phyloP scores from a whole-genome alignment of 768 basidiomycete species.

The Mrakia gelida region DNA sequence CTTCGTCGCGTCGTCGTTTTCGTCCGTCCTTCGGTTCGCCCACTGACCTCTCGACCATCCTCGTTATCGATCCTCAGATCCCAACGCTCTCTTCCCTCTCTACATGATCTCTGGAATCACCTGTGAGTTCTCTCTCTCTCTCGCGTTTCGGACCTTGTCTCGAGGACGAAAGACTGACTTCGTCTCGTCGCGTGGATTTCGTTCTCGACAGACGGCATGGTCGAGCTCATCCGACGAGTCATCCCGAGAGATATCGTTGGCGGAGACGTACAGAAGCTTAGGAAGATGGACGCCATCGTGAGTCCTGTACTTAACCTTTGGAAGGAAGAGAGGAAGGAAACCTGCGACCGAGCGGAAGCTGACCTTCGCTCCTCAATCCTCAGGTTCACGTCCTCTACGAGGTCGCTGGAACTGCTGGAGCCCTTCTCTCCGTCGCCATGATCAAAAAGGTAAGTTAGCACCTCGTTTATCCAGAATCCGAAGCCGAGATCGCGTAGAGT shows the following conservation, averaged over 20 bases:
- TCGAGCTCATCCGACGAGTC: conserved; percentile 41
- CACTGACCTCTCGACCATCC: not conserved
- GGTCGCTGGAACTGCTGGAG: conserved; percentile 38
- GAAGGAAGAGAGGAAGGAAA: no score
- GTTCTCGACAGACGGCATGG: conserved; percentile 35
- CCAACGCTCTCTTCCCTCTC: conserved; percentile 36
- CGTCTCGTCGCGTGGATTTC: no score
- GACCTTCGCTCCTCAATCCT: not conserved
- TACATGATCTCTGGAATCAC: conserved; percentile 38
- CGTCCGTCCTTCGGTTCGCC: no score
- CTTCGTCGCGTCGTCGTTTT: no score
- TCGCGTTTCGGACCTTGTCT: no score
- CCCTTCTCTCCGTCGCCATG: not conserved
- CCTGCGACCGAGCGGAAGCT: not conserved
- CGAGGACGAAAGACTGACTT: not conserved
- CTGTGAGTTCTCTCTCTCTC: conserved; percentile 13
- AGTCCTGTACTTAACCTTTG: not conserved
- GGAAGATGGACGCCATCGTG: conserved; percentile 20
- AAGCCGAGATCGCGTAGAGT: no score
- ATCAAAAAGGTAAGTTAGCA: not conserved
- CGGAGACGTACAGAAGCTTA: conserved; percentile 37
- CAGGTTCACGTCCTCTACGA: conserved; percentile 39
- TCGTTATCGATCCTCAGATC: not conserved
- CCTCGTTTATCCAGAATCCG: no score
- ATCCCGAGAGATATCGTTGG: conserved; percentile 36